Evolutionary conservation across 352 stramenopile species (phyloP), one percentile per base, ranked within the genome.

Genomic region (Phytophthora quininea): DNA sequence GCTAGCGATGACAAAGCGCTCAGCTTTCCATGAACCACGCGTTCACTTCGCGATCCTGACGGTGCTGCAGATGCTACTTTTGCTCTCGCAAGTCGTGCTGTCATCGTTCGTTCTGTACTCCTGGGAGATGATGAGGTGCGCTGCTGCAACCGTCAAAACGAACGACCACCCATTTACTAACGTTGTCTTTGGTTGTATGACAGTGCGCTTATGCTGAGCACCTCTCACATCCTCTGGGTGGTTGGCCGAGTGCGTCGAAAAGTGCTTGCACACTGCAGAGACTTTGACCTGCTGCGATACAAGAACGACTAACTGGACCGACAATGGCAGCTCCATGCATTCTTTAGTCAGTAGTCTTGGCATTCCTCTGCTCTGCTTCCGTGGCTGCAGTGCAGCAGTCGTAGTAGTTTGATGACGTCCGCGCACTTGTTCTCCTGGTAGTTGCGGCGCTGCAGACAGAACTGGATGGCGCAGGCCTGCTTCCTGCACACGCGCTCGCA

Each of bases 401-500:
- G 57, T 89, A 90, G 61, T 92, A 94, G 74, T 48, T 88, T 65
- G 54, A 96, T 92, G 29, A 81, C 69, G 8, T 69, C 72, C 14
- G 66, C 55, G 65, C 88, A 96, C 52, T 76, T 82, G 67, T 43
- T 83, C 63, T 96, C 85, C 62, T 96, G 84, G 58, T 96, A 94
- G 29, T 74, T 73, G 49, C 69, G 72, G 15, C 80, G 84, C 76
- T 91, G 78, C 37, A 96, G 73, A 76, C 88, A 96, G 61, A 82
- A 81, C 73, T 96, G 88, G 73, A 94, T 94, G 46, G 83, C 83
- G 50, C 86, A 96, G 15, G 86, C 88, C 19, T 90, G 76, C 59
- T 87, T 80, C 74, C 86, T 87, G 67, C 88, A 96, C 37, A 74
- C 52, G 7, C 69, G 73, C 65, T 92, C 76, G 64, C 82, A 93